Base-by-base conservation (phyloP, 1,284 basidiomycete genomes). In the Thelephora terrestris region DNA sequence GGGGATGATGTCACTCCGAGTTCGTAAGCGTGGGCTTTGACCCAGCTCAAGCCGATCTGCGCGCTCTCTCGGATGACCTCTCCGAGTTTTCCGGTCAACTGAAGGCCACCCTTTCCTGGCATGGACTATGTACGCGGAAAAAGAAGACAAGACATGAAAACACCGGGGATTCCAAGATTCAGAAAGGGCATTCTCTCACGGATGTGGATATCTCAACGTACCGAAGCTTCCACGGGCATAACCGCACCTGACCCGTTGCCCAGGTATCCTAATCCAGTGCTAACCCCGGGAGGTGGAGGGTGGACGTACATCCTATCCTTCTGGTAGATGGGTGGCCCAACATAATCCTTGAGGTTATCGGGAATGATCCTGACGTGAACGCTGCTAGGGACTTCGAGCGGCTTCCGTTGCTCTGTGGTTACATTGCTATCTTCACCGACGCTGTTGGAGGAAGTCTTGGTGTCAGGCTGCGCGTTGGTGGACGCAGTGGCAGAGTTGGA, bases 11-110 rank as follows among this genome's bases (percentile, higher is more conserved):
- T 91, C 57, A 98, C 87, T 5, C 93, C 93, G 5, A 98, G 75
- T 43, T 88, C 83, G 62, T 78, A 85, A 2, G 93, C 91, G 59
- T 98, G 88, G 17, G 82, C 74, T 67, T 95, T 96, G 50, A 96
- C 85, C 88, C 91, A 98, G 57, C 85, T 88, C 45, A 98, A 70
- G 2, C 87, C 91, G 54, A 98, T 95, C 64, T 95, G 90, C 0
- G 95, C 93, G 50, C 86, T 91, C 68, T 98, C 95, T 49, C 92
- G 80, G 63, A 98, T 98, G 52, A 98, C 95, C 60, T 99, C 95
- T 46, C 95, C 95, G 2, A 99, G 83, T 71, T 98, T 98, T 46
- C 95, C 95, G 0, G 95, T 98, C 5, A 98, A 71, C 59, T 94
- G 91, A 2, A 98, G 71, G 7, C 73, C 74, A 10, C 92, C 93